Base-by-base conservation (phyloP, 345 rosid species). In the Iberis pinnata region DNA sequence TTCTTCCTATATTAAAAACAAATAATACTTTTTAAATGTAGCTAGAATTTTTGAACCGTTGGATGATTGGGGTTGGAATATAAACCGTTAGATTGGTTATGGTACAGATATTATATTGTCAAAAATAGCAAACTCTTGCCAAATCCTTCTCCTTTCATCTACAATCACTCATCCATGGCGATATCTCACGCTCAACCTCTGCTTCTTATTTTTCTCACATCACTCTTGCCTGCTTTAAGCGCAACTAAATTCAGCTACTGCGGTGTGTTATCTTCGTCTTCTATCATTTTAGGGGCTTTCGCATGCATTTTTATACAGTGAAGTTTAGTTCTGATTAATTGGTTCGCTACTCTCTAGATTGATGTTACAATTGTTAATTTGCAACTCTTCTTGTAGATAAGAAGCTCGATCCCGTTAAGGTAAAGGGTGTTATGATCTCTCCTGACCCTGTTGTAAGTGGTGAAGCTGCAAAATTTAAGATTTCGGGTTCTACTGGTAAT, bases 391-490 rank as follows among this genome's bases (percentile, higher is more conserved):
- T 52, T 63, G 63, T 72, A 84, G 92, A 80, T 61, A 68, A 70
- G 52, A 63, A 45, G 56, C 75, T 51, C 5, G 38, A 60, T 55
- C 71, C 48, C 3, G 80, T 84, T 25, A 74, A 70, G 64, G 78
- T 82, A 12, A 46, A 32, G 0, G 77, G 73, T 48, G 76, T 85
- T 12, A 43, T 63, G 64, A 78, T 86, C 64, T 67, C 77, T 3
- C 86, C 86, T n/a, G 32, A 75, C 29, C 94, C 86, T 0, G 80
- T 80, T 47, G 67, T 59, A 24, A 41, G 73, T 43, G 89, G 84
- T 19, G 6, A 66, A 29, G 73, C 75, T 0, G 86, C 89, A 27
- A 72, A 73, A 40, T 80, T 82, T 49, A 75, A 67, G 36, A 74
- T 86, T 59, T 75, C 68, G 3, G 82, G 82, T 60, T 70, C 80